Evolutionary conservation across 2,329 filamentous ascomycete genomes (phyloP), one percentile per base, ranked within the genome.

Genomic region (Trichoderma lentiforme): DNA sequence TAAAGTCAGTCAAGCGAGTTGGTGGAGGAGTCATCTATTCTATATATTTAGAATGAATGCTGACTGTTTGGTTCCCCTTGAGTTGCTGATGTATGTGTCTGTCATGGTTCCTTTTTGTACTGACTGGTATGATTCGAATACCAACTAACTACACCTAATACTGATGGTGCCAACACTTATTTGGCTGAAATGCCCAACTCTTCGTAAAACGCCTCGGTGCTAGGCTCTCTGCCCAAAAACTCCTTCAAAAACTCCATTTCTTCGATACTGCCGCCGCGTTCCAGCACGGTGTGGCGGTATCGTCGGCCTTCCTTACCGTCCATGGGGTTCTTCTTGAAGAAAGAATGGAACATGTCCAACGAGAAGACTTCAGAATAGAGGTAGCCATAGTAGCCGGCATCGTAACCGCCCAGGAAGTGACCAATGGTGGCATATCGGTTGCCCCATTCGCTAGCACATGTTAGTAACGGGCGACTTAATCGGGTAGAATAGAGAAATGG

Each of bases 311-410:
- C 89, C 75, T 87, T 88, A 36, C 86, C 86, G 79, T 94, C 88
- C 92, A 95, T 94, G 0, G 93, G 93, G 79, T 95, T 86, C 76
- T 88, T 85, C 83, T 91, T 91, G 83, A 96, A 96, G 61, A 92
- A 90, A 0, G 88, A 88, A 82, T 93, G 90, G 85, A 95, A 97
- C 92, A 97, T 95, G 81, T 97, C 93, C 30, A 91, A 88, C 26
- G 90, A 93, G 82, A 95, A 96, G 21, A 96, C 93, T 80, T 93
- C 88, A 1, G 91, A 93, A 74, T 88, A 91, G 39, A 92, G 83
- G 78, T 92, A 92, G 76, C 90, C 89, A 80, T 96, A 96, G 83
- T 95, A 95, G 57, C 93, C 92, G 34, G 93, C 93, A 80, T 95
- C 93, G 78, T 96, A 96, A 2, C 93, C 93, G 68, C 92, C 92